Conservation (phyloP, 1,284 basidiomycete genomes). For the Trametes pubescens region DNA sequence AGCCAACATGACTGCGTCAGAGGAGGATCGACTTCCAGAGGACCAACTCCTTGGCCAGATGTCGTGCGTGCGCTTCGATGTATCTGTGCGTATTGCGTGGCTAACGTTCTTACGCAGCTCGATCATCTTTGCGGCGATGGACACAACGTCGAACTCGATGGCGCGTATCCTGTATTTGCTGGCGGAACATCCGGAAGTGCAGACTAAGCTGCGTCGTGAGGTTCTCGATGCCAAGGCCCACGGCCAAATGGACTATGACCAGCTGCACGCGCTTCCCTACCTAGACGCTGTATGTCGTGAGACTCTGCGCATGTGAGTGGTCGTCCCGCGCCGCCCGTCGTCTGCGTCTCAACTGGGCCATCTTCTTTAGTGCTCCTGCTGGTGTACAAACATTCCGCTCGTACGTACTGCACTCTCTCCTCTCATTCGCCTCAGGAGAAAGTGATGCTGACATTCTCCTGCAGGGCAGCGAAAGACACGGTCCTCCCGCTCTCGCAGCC, state of each 20-base stretch:
- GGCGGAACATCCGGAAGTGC: background rate
- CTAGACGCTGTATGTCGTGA: constrained; percentile 30
- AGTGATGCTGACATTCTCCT: background rate
- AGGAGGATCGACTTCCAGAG: constrained; percentile 38
- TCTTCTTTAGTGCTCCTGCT: background rate
- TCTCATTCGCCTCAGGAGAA: no score
- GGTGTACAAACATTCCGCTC: background rate
- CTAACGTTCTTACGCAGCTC: background rate
- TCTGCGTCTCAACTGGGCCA: background rate
- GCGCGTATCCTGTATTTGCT: background rate
- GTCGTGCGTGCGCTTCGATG: constrained; percentile 24
- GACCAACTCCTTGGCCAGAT: constrained; percentile 40
- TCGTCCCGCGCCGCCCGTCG: background rate
- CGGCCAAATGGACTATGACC: background rate
- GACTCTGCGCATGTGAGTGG: background rate
- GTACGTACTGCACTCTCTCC: background rate
- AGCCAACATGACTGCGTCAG: constrained; percentile 34
- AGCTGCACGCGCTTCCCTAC: constrained; percentile 16
- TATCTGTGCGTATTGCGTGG: no score
- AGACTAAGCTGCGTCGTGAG: background rate
- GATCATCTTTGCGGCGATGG: background rate
- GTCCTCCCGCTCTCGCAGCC: constrained; percentile 8
- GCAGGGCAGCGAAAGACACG: constrained; percentile 2
- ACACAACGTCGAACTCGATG: background rate
- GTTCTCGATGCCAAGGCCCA: background rate